Evolutionary conservation across 805 yeast species (phyloP).

Genomic region (Yamadazyma nakazawae): DNA sequence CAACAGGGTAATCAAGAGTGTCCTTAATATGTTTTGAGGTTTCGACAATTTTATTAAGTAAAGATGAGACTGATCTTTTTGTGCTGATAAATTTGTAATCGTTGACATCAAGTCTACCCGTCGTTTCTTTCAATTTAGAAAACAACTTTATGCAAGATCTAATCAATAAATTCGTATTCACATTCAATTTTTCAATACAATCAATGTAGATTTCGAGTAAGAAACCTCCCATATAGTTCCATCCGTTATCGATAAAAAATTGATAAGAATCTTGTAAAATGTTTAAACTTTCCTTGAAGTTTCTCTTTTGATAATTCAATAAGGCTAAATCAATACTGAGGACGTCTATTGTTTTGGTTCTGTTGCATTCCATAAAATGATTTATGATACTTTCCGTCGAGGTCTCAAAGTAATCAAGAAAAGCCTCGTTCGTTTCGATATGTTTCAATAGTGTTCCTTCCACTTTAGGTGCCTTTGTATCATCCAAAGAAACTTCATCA

Average conservation of each 20-base stretch:
- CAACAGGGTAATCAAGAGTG: slow-evolving; percentile 27
- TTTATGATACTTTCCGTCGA: slow-evolving; percentile 56
- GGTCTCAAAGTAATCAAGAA: slow-evolving; percentile 36
- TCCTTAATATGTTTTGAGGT: slow-evolving; percentile 18
- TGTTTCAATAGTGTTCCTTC: background rate
- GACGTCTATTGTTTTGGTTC: slow-evolving; percentile 67
- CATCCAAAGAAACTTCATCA: slow-evolving; percentile 22
- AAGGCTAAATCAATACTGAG: slow-evolving; percentile 78
- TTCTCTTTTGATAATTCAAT: slow-evolving; percentile 54
- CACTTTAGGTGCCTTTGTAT: slow-evolving; percentile 5
- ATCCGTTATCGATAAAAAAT: slow-evolving; percentile 64
- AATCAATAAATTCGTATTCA: slow-evolving; percentile 28
- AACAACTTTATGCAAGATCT: slow-evolving; percentile 41
- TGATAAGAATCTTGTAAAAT: slow-evolving; percentile 68
- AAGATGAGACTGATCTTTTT: slow-evolving; percentile 13
- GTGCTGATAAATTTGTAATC: slow-evolving; percentile 22
- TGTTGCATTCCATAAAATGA: slow-evolving; percentile 47
- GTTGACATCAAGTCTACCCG: slow-evolving; percentile 23
- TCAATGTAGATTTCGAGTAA: slow-evolving; percentile 64
- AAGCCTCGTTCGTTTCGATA: slow-evolving; percentile 13
- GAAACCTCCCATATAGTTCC: slow-evolving; percentile 70
- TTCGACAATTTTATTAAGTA: slow-evolving; percentile 18
- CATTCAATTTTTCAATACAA: slow-evolving; percentile 51
- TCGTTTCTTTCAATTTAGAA: slow-evolving; percentile 23
- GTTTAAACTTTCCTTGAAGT: slow-evolving; percentile 58